Evolutionary conservation across 1,139 yeast genomes (phyloP).

Genomic region (Nadsonia starkeyi-henricii): DNA sequence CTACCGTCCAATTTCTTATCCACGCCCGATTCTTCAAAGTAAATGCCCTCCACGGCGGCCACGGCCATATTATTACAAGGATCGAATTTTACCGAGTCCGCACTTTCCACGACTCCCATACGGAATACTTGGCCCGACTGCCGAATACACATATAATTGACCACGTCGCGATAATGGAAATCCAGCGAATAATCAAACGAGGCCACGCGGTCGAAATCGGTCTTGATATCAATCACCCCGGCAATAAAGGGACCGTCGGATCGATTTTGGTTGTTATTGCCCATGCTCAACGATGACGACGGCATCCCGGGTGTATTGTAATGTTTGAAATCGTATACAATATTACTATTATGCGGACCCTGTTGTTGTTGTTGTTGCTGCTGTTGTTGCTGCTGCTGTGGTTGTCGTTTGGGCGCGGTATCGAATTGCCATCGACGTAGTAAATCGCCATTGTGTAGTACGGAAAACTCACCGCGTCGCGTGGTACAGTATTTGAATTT

Average conservation of each 20-base stretch:
- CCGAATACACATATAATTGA: constrained; percentile 70
- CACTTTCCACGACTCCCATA: constrained; percentile 62
- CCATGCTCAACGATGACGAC: too few relatives aligned
- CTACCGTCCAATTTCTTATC: background rate
- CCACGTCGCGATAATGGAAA: constrained; percentile 25
- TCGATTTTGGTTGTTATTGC: background rate
- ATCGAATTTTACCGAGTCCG: constrained; percentile 50
- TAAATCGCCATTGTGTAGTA: constrained; percentile 64
- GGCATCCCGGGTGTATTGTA: constrained; percentile 2
- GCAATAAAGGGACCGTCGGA: constrained; percentile 49
- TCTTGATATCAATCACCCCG: constrained; percentile 57
- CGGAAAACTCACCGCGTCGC: constrained; percentile 61
- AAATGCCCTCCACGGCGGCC: constrained; percentile 47
- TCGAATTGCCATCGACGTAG: constrained; percentile 79
- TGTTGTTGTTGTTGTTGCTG: background rate
- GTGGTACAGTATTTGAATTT: constrained; percentile 45
- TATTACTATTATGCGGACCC: constrained; percentile 1
- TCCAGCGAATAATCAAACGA: constrained; percentile 75
- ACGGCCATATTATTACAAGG: constrained; percentile 58
- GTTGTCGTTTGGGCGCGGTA: constrained; percentile 21
- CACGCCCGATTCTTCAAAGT: constrained; percentile 12
- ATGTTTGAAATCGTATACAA: constrained; percentile 2
- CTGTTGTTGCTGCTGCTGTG: constrained; percentile 1
- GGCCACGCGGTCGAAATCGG: constrained; percentile 68
- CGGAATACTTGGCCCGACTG: constrained; percentile 79